Evolutionary conservation across 805 yeast species (phyloP), one percentile per base, ranked within the genome.

Genomic region (Monosporozyma unispora): DNA sequence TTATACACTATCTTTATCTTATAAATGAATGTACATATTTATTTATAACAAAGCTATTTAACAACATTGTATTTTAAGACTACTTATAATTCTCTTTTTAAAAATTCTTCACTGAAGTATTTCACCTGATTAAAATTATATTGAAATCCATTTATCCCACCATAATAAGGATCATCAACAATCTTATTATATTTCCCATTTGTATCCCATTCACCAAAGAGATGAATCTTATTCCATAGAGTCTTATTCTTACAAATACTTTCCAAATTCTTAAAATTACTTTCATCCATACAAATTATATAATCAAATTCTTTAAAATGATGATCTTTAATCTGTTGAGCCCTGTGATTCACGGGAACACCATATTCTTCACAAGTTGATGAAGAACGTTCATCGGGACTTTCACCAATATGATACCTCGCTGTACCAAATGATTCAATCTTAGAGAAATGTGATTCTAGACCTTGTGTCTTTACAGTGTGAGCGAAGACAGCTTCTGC

Each of bases 81-180:
- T n/a, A n/a, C n/a, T 16, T 18, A 40, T 44, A 68, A 49, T 52
- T 81, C 87, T 46, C 61, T 71, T 53, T 75, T 71, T 47, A 90
- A 59, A 54, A 90, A 85, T 52, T 80, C 81, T 55, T 82, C 78
- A 50, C 87, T 79, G 63, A 91, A 91, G 57, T 85, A 89, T 10
- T 70, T 61, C 46, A 89, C 74, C 62, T 90, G 98, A 49, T 75
- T 62, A 62, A 81, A 90, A 65, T 86, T 87, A 50, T 71, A 74
- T 64, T 87, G 93, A 62, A 90, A 90, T 1, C 96, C 96, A 55
- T 79, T 75, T 19, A 69, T 70, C 0, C 95, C 96, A 4, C 97
- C 97, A 61, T 90, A 91, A 65, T 91, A 90, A 1, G 98, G 98
- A 64, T 90, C 98, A 48, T 80, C 86, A 5, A 90, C 90, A 31